Base-by-base conservation (phyloP, 495 filamentous ascomycete species). In the Annulohypoxylon moriforme region DNA sequence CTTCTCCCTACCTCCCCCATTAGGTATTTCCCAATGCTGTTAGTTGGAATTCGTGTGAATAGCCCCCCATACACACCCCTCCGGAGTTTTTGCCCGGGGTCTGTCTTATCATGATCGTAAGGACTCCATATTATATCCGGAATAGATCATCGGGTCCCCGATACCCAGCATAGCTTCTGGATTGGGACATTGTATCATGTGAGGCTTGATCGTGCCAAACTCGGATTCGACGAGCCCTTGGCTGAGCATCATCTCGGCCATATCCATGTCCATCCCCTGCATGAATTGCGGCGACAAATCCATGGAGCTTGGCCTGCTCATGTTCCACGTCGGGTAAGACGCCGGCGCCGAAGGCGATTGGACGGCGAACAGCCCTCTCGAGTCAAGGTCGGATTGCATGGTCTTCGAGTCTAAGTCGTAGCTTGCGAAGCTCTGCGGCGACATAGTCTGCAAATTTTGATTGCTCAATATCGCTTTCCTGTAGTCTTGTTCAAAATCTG, bases 401-500 rank as follows among this genome's bases (percentile, higher is more conserved):
- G 77, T 49, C 16, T 73, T 67, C 20, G 77, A 69, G 16, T 85
- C 83, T 33, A 84, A 76, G 71, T 72, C 74, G 75, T 82, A 83
- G n/a, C 69, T 75, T 33, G 76, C 53, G 47, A 83, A 79, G 68
- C 83, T 85, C 49, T 78, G 77, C 1, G 84, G 84, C 16, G 83
- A 84, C 79, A 85, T 78, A 46, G 81, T 83, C 55, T 82, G 55
- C 11, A 80, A 55, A 50, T 77, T 79, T 25, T 74, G 71, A 42
- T 71, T 64, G 31, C 81, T 76, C 29, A 85, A 78, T 16, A 80
- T 75, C n/a, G 69, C 73, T 50, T 75, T 76, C 53, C 83, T 79
- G 71, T 86, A 86, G 66, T 86, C 84, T 46, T 80, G 77, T 55
- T 86, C 85, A 44, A 85, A 76, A 61, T 84, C 82, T 14, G 84